phyloP scores from a whole-genome alignment of 2,329 filamentous ascomycete species.

The Penicillium glabrum region DNA sequence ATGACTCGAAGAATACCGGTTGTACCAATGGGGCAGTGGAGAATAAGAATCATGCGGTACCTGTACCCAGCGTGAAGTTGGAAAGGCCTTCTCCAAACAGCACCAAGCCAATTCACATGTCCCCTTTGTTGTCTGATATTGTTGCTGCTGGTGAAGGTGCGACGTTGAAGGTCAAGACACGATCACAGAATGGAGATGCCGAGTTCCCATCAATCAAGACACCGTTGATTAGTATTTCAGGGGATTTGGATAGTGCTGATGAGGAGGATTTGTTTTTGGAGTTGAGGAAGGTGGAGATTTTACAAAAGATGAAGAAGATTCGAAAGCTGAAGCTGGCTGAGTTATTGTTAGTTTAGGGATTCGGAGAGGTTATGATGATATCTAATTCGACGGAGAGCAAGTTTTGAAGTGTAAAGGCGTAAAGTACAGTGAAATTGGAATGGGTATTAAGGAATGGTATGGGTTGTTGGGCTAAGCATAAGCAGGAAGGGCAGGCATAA shows the following conservation, averaged over 20 bases:
- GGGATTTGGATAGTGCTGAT: constrained; percentile 33
- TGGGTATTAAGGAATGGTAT: not conserved
- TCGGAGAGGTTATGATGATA: not conserved
- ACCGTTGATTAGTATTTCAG: constrained; percentile 21
- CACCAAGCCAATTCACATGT: not conserved
- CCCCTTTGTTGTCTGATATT: constrained; percentile 8
- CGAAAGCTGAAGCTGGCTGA: constrained; percentile 22
- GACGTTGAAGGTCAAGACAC: constrained; percentile 5
- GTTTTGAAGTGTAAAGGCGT: not conserved
- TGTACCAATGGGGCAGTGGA: not conserved
- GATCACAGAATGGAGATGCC: constrained; percentile 16
- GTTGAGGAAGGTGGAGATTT: constrained; percentile 35
- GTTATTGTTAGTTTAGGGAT: constrained; percentile 9
- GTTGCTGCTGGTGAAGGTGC: constrained; percentile 5
- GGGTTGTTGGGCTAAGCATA: no score
- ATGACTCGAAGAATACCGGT: not conserved
- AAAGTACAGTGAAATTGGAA: no score
- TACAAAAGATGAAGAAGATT: constrained; percentile 34
- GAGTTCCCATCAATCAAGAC: constrained; percentile 11
- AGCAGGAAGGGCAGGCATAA: not conserved
- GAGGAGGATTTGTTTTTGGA: constrained; percentile 38
- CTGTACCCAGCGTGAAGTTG: not conserved
- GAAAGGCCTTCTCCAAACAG: not conserved
- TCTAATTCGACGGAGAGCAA: not conserved
- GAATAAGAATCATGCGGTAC: not conserved